Percentiles rank a stretch among this genome's conserved stretches.
Conservation (phyloP, 2,329 filamentous ascomycete genomes). For the Scedosporium boydii region DNA sequence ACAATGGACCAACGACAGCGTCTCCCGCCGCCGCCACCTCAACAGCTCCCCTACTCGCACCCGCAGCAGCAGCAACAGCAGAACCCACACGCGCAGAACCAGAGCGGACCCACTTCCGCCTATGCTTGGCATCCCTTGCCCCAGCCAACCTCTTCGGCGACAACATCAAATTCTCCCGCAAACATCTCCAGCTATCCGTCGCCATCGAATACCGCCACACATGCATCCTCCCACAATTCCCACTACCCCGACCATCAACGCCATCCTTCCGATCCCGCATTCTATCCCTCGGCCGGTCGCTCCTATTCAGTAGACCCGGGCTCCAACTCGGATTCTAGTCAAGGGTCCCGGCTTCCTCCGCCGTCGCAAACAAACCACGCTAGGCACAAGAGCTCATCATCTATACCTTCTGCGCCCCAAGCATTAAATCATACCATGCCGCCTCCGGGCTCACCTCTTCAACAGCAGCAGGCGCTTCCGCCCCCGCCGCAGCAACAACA, state of each 20-base stretch:
- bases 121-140: slow-evolving; percentile 3
- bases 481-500: slow-evolving; percentile 21
- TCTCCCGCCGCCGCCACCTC: background rate
- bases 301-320: slow-evolving; percentile 8
- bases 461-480: slow-evolving; percentile 12
- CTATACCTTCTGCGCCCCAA: slow-evolving; percentile 26
- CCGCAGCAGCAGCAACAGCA: background rate
- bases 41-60: slow-evolving; percentile 5
- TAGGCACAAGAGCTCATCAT: slow-evolving; percentile 35
- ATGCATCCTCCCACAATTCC: background rate
- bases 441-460: slow-evolving; percentile 34
- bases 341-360: slow-evolving; percentile 7
- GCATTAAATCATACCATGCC: slow-evolving; percentile 33
- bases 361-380: slow-evolving; percentile 26
- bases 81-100: background rate
- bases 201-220: background rate
- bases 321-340: slow-evolving; percentile 1
- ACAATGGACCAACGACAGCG: slow-evolving; percentile 6
- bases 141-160: background rate
- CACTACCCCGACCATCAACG: slow-evolving; percentile 6
- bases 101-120: slow-evolving; percentile 4
- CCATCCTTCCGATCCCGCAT: slow-evolving; percentile 5
- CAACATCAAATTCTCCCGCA: slow-evolving; percentile 6
- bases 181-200: slow-evolving; percentile 1
- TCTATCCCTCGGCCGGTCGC: slow-evolving; percentile 7